Evolutionary conservation across 1,139 yeast species (phyloP), one percentile per base, ranked within the genome.

Genomic region (Taphrina communis): DNA sequence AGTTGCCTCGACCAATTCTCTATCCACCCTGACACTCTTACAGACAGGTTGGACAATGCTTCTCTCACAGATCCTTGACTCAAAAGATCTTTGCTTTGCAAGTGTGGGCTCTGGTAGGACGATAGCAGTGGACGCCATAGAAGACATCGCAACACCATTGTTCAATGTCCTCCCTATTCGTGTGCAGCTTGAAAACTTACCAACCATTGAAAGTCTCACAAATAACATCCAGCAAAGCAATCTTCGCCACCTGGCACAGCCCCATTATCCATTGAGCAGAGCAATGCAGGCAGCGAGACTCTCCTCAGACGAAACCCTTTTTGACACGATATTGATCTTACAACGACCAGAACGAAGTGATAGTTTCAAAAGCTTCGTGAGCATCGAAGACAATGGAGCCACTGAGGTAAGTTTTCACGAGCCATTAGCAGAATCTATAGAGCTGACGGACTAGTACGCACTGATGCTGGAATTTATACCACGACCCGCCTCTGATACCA

Each of bases 101-200:
- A 66, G 62, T 25, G 70, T 71, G 25, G 62, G 66, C 9, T 69
- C 70, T 36, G 72, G 73, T 2, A 66, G 71, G n/a, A 41, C 66
- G n/a, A 58, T 68, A 35, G 53, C 65, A 6, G 68, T 70, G 14
- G 69, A 69, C 38, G 44, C 31, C 6, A 41, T 55, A 19, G 71
- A 71, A 21, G 70, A 69, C n/a, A 56, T 65, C n/a, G 50, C 70
- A 17, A 72, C 69, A 1, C 74, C 74, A 6, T 44, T 68, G 19
- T 72, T 73, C 52, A 72, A 66, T 46, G 70, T 66, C 14, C 52
- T 71, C 25, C 75, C 75, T 3, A 52, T 73, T 2, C 68, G 74
- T 9, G 62, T 69, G 21, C 41, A 31, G 2, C 25, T 67, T 8
- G 51, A n/a, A 2, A 14, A 17, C 9, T 4, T n/a, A 14, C 6